These are phyloP conservation scores for Candida sp. DNA, from an alignment of 1,139 yeast species.

Conservation along the genomic window DNA sequence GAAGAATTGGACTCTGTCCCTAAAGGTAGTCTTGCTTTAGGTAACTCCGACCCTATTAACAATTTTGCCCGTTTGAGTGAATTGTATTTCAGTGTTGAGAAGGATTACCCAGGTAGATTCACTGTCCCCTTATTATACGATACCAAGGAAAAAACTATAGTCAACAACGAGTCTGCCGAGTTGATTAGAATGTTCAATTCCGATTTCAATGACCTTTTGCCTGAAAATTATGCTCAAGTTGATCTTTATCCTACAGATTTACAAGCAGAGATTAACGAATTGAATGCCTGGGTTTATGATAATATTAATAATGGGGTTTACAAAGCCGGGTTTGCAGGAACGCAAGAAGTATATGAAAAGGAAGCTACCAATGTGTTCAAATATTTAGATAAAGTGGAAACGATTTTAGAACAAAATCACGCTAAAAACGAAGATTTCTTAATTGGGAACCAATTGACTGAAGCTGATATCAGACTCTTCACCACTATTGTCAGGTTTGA, in stretches of 20 bases:
- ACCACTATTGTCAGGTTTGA: slow-evolving; percentile 81
- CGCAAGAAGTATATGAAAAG: slow-evolving; percentile 76
- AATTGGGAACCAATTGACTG: slow-evolving; percentile 70
- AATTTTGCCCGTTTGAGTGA: slow-evolving; percentile 61
- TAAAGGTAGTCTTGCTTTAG: slow-evolving; percentile 42
- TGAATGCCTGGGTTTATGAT: slow-evolving; percentile 84
- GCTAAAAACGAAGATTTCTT: slow-evolving; percentile 42
- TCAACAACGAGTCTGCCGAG: slow-evolving; percentile 87
- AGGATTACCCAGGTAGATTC: slow-evolving; percentile 74
- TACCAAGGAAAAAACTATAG: slow-evolving; percentile 74
- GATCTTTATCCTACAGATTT: slow-evolving; percentile 62
- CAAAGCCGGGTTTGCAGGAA: slow-evolving; percentile 87
- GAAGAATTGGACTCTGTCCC: slow-evolving; percentile 19
- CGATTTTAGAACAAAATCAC: slow-evolving; percentile 48
- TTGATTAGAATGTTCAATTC: slow-evolving; percentile 80
- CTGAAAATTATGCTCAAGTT: slow-evolving; percentile 45
- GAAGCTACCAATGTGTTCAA: slow-evolving; percentile 66
- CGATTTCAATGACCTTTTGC: slow-evolving; percentile 50
- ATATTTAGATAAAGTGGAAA: slow-evolving; percentile 74
- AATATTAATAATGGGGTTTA: slow-evolving; percentile 92
- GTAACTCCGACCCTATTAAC: slow-evolving; percentile 67
- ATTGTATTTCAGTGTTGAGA: slow-evolving; percentile 70
- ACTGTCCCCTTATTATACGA: slow-evolving; percentile 97
- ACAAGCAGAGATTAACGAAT: slow-evolving; percentile 60
- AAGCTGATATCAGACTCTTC: slow-evolving; percentile 84